Evolutionary conservation across 352 stramenopile genomes (phyloP), one percentile per base, ranked within the genome.

Genomic region (Phytophthora constricta): DNA sequence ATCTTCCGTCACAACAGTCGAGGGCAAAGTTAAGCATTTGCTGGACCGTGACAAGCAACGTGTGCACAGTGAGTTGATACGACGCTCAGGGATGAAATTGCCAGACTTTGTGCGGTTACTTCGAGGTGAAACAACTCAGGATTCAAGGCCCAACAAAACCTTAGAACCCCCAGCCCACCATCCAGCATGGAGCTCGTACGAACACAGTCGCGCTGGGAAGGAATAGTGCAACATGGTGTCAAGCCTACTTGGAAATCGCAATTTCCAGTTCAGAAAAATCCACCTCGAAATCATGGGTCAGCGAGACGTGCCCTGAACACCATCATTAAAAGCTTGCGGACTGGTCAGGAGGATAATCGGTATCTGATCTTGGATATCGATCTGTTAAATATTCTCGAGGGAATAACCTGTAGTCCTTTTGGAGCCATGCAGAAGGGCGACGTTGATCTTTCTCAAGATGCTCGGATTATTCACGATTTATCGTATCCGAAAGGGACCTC

Each of bases 331-430:
- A 20, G 51, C 22, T 8, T 72, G 4, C 57, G 58, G 0, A 5
- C 9, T 2, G 64, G 65, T 16, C 65, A 72, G 20, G 46, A 72
- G 14, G 7, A 41, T 0, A 59, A 68, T 14, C 51, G 45, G 0
- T 72, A 68, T 45, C 43, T 68, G 2, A 50, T 72, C 19, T 10
- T 72, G 1, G 64, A 63, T 27, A 42, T 72, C 11, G 39, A 63
- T 26, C 16, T 67, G 8, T 22, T 72, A 0, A 1, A 17, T 1
- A 3, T 1, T 0, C 19, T 72, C 1, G 20, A 55, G 16, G 37
- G 33, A 4, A 14, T 67, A 0, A 63, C 43, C 0, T 72, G 64
- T 13, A 72, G 57, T n/a, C 43, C n/a, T n/a, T n/a, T n/a, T n/a
- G n/a, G n/a, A n/a, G n/a, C n/a, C n/a, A n/a, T n/a, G n/a, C n/a